Evolutionary conservation across 2,329 filamentous ascomycete species (phyloP), one percentile per base, ranked within the genome.

Genomic region (Blumeriella jaapii): DNA sequence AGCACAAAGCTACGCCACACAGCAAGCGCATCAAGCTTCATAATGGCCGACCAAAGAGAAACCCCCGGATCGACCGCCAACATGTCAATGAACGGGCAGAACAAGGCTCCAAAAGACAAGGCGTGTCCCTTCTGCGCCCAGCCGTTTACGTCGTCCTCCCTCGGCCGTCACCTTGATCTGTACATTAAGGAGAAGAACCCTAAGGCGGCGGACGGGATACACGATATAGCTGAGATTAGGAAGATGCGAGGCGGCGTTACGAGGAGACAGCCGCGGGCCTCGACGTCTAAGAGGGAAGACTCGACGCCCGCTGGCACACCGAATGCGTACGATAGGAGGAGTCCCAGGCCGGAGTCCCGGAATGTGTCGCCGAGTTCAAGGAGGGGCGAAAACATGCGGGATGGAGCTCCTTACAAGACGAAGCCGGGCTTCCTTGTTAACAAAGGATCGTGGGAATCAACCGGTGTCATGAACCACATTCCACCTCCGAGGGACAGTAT

Each of bases 141-240:
- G 58, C 69, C 80, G 5, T 96, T 95, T 56, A 95, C 89, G 11
- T 95, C 87, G 1, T 94, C 86, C 11, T 93, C 85, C 2, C 74
- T 96, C 34, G 89, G 89, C 31, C 80, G 89, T 29, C 89, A 96
- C 60, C 77, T 95, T 47, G 89, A 96, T 57, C 73, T 94, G 24
- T 95, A 93, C 59, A 87, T 95, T 52, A 87, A 86, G 55, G 80
- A 86, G 40, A 93, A 86, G 63, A 95, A 95, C 57, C 85, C 89
- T 1, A 91, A 87, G 59, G 70, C 78, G 1, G 64, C 81, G 5
- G 89, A 96, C 60, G 87, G 87, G 31, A 63, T 94, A 29, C 89
- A 96, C 60, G 70, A 93, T 62, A 83, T 95, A 39, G 83, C 89
- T 6, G 83, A 84, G 58, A 96, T 96, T 52, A 72, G 74, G 48